Conservation (phyloP, 2,329 filamentous ascomycete genomes). For the Penicillium polonicum region DNA sequence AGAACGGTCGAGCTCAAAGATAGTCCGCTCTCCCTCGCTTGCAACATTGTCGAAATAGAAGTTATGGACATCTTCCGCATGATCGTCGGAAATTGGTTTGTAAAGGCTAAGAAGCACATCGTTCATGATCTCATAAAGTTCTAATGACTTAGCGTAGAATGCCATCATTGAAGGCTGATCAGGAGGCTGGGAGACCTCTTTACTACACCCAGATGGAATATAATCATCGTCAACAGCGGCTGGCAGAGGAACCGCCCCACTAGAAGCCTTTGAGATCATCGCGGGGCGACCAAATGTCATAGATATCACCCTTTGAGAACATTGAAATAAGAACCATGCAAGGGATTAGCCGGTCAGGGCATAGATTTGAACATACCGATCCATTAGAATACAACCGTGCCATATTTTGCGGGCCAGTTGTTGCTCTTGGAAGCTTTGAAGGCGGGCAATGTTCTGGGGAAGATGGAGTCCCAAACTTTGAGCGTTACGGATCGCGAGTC, state of each 20-base stretch:
- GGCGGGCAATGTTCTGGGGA: constrained; percentile 36
- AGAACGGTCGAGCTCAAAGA: constrained; percentile 37
- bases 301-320: constrained; percentile 31
- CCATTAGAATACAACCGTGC: constrained; percentile 41
- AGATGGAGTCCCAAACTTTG: constrained; percentile 50
- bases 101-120: constrained; percentile 35
- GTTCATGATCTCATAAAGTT: constrained; percentile 39
- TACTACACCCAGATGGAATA: constrained; percentile 15
- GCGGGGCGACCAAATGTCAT: constrained; percentile 41
- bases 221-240: constrained; percentile 35
- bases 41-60: constrained; percentile 28
- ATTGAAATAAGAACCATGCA: neutral
- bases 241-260: constrained; percentile 31
- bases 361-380: constrained; percentile 25
- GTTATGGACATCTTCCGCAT: constrained; percentile 27
- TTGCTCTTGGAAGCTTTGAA: constrained; percentile 28
- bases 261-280: constrained; percentile 35
- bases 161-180: constrained; percentile 31
- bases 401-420: constrained; percentile 36
- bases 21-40: constrained; percentile 27
- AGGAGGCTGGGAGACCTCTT: constrained; percentile 21
- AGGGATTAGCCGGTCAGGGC: too few relatives aligned
- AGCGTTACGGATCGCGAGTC: constrained; percentile 48
- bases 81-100: constrained; percentile 27
- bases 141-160: constrained; percentile 35